Evolutionary conservation across 1,284 basidiomycete species (phyloP).

Genomic region (Microstroma glucosiphilum): DNA sequence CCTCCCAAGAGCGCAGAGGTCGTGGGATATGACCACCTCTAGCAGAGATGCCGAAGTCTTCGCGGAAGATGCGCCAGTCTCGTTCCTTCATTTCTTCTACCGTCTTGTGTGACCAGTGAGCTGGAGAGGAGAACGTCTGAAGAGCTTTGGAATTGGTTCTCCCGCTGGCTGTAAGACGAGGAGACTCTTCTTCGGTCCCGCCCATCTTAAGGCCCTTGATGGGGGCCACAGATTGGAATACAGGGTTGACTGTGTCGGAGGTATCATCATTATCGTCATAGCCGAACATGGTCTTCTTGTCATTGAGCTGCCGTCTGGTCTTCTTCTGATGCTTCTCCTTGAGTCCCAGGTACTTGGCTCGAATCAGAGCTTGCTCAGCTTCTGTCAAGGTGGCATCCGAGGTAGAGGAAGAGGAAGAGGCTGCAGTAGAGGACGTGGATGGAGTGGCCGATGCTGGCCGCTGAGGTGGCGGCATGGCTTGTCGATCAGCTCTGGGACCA

Average conservation of each 20-base stretch:
- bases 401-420: not conserved
- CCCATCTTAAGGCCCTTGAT: not conserved
- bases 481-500: not conserved
- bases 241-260: conserved; percentile 19
- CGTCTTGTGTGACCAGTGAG: conserved; percentile 93
- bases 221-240: conserved; percentile 16
- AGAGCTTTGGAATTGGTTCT: conserved; percentile 23
- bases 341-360: conserved; percentile 38
- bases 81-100: conserved; percentile 90
- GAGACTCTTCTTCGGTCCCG: conserved; percentile 3
- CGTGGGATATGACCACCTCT: conserved; percentile 82
- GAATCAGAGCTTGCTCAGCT: conserved; percentile 32
- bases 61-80: conserved; percentile 98
- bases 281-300: conserved; percentile 92
- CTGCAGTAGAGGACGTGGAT: not conserved
- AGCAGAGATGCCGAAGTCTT: conserved; percentile 93
- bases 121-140: conserved; percentile 62
- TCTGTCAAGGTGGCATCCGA: conserved; percentile 22
- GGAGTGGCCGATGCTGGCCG: not conserved
- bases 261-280: conserved; percentile 61
- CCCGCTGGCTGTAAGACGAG: conserved; percentile 19
- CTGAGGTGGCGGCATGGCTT: not conserved
- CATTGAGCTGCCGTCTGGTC: conserved; percentile 58
- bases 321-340: conserved; percentile 70
- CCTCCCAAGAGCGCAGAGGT: conserved; percentile 83